Evolutionary conservation across 2,329 filamentous ascomycete species (phyloP).

Genomic region (Aspergillus sp.): DNA sequence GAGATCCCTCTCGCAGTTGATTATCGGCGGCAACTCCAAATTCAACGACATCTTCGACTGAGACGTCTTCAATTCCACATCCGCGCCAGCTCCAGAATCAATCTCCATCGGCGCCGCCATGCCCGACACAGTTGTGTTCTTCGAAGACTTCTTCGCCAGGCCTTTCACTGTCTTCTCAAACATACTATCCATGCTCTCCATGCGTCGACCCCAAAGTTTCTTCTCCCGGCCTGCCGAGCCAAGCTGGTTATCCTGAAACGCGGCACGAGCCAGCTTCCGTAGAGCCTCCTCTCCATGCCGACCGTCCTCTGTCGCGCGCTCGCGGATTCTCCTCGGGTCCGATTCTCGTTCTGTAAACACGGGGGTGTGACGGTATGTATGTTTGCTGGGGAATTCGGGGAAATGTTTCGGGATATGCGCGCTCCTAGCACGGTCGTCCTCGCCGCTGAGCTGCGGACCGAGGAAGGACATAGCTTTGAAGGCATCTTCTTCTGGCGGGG

Average conservation of each 20-base stretch:
- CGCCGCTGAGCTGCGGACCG: conserved; percentile 45
- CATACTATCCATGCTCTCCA: conserved; percentile 41
- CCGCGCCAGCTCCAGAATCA: conserved; percentile 17
- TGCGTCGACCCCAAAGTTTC: conserved; percentile 31
- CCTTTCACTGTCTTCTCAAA: conserved; percentile 52
- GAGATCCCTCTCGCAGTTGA: conserved; percentile 55
- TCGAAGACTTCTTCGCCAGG: conserved; percentile 37
- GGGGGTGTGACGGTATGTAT: conserved; percentile 57
- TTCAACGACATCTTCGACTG: conserved; percentile 23
- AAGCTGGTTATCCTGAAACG: conserved; percentile 34
- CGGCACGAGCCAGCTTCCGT: conserved; percentile 51
- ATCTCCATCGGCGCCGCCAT: conserved; percentile 25
- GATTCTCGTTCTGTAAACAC: conserved; percentile 54
- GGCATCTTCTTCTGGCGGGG: conserved; percentile 34
- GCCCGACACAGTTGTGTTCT: conserved; percentile 19
- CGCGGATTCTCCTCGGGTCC: conserved; percentile 54
- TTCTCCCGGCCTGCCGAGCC: conserved; percentile 38
- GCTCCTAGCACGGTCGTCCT: conserved; percentile 40
- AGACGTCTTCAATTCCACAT: conserved; percentile 19
- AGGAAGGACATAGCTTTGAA: conserved; percentile 40
- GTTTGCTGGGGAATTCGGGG: conserved; percentile 56
- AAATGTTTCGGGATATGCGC: conserved; percentile 55
- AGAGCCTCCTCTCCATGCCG: conserved; percentile 59
- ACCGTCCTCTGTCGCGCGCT: conserved; percentile 59
- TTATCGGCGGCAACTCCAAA: conserved; percentile 43